Evolutionary conservation across 2,329 filamentous ascomycete species (phyloP).

Genomic region (Aspergillus glaucus): DNA sequence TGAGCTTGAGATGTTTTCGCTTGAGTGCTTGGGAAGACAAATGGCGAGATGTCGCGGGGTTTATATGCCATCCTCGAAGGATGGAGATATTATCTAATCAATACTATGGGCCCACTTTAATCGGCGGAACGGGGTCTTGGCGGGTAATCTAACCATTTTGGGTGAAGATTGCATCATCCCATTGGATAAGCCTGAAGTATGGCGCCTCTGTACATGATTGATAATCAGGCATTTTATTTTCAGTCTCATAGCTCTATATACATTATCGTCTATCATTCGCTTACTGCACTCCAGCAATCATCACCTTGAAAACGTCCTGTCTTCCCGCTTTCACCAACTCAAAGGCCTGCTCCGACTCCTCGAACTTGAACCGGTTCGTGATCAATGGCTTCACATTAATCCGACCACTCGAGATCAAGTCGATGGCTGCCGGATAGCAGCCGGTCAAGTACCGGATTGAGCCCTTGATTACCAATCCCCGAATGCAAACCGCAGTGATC

Average conservation of each 20-base stretch:
- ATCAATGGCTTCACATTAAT: constrained; percentile 6
- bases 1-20: too few species aligned
- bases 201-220: too few species aligned
- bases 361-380: neutral
- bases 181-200: too few species aligned
- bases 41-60: too few species aligned
- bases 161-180: too few species aligned
- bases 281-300: neutral
- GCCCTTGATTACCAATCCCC: constrained; percentile 23
- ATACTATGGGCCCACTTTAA: too few species aligned
- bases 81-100: too few species aligned
- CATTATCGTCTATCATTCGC: neutral
- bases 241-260: neutral
- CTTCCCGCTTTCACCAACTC: neutral
- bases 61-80: too few species aligned
- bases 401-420: constrained; percentile 22
- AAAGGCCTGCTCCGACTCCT: neutral
- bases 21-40: too few species aligned
- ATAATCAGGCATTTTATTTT: too few species aligned
- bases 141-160: too few species aligned
- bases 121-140: too few species aligned
- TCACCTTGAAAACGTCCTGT: neutral
- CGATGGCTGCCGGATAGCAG: constrained; percentile 29
- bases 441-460: constrained; percentile 23
- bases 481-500: constrained; percentile 26